These are phyloP conservation scores for Salinomyces thailandicus DNA, from an alignment of 2,329 filamentous ascomycete genomes.

Conservation along the genomic window DNA sequence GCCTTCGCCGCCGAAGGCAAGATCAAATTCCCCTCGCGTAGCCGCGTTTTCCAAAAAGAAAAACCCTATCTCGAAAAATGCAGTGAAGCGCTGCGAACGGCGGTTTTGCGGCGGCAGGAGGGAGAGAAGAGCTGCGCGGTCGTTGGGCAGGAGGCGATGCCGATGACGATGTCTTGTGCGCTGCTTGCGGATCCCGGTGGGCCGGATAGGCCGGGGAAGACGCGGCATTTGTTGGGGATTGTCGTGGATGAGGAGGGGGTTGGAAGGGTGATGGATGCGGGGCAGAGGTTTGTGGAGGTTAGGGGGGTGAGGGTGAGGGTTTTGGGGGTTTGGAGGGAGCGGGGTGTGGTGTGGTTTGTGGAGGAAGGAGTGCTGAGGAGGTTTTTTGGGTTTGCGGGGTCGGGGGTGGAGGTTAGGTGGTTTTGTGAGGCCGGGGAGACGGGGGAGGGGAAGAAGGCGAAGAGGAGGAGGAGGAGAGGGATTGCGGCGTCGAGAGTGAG, in stretches of 20 bases:
- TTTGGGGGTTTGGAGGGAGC: too few relatives aligned
- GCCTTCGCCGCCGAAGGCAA: neutral
- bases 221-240: too few relatives aligned
- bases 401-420: too few relatives aligned
- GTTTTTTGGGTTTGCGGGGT: too few relatives aligned
- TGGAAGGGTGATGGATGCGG: too few relatives aligned
- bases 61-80: neutral
- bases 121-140: neutral
- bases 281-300: too few relatives aligned
- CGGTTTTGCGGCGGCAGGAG: too few relatives aligned
- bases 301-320: too few relatives aligned
- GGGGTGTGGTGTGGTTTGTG: too few relatives aligned
- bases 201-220: neutral
- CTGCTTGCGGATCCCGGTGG: constrained; percentile 1
- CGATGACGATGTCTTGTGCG: too few relatives aligned
- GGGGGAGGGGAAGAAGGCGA: neutral
- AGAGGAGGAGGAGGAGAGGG: constrained; percentile 1
- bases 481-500: neutral
- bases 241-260: too few relatives aligned
- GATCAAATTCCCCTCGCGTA: constrained; percentile 1
- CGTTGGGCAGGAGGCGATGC: neutral
- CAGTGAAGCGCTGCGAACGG: neutral
- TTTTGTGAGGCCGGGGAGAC: neutral
- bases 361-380: too few relatives aligned
- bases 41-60: neutral